A percentile compares a stretch with the other conserved stretches of the same genome.
phyloP scores from a whole-genome alignment of 768 basidiomycete genomes.

The Mrakia blollopis region DNA sequence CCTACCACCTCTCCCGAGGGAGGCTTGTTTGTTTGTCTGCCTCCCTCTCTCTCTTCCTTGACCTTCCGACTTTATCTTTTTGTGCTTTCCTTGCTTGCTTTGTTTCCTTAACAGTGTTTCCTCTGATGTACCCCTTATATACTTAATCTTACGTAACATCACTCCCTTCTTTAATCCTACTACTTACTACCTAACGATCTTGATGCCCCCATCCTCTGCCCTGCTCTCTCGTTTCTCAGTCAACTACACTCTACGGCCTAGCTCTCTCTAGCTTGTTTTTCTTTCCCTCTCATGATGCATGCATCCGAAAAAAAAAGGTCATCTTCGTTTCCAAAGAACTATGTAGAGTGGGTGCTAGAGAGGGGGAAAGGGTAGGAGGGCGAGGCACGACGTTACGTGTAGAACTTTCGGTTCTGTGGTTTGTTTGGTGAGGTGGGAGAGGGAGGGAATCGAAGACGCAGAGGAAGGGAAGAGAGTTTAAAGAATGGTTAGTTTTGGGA shows the following conservation, averaged over 20 bases:
- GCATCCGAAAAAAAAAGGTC: not conserved
- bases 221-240: not conserved
- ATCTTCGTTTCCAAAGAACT: not conserved
- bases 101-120: not conserved
- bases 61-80: too few relatives aligned
- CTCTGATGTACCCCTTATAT: not conserved
- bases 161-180: not conserved
- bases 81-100: not conserved
- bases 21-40: too few relatives aligned
- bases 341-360: not conserved
- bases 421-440: too few relatives aligned
- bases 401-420: conserved; percentile 84
- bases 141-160: conserved; percentile 17
- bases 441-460: not conserved
- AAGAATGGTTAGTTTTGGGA: not conserved
- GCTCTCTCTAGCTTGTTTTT: not conserved
- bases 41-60: too few relatives aligned
- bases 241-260: not conserved
- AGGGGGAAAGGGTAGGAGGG: not conserved
- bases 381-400: conserved; percentile 46
- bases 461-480: not conserved
- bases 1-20: too few relatives aligned
- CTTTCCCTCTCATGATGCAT: not conserved
- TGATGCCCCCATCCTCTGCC: not conserved
- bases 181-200: not conserved